phyloP scores from a whole-genome alignment of 2,329 filamentous ascomycete species.

The Beauveria varroae region DNA sequence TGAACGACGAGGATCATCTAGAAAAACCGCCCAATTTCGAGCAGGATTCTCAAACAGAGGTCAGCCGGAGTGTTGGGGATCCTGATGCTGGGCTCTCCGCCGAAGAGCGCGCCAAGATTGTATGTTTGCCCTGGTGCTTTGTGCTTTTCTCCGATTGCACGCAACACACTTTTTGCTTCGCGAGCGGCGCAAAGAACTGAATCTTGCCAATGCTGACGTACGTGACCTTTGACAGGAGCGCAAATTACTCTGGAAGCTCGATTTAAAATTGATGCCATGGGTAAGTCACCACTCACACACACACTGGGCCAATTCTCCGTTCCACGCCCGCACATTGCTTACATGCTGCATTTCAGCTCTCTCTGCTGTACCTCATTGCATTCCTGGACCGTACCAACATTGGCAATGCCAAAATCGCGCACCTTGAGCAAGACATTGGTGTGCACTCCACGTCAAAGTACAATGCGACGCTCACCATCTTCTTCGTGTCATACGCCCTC shows the following conservation, averaged over 20 bases:
- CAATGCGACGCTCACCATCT: conserved; percentile 70
- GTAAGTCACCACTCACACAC: conserved; percentile 20
- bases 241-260: conserved; percentile 54
- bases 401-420: conserved; percentile 58
- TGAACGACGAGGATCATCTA: conserved; percentile 27
- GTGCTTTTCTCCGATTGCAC: background rate
- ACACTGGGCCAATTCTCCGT: background rate
- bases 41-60: conserved; percentile 20
- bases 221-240: conserved; percentile 41
- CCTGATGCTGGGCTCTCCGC: conserved; percentile 56
- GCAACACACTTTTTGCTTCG: background rate
- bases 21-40: conserved; percentile 13
- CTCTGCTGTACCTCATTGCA: conserved; percentile 64
- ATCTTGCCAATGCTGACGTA: background rate
- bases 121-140: conserved; percentile 29
- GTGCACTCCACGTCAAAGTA: conserved; percentile 57
- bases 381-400: conserved; percentile 75
- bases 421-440: conserved; percentile 46
- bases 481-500: conserved; percentile 78
- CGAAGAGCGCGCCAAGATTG: conserved; percentile 54
- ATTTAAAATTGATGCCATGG: conserved; percentile 54
- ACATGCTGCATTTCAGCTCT: conserved; percentile 36
- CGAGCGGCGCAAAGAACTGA: background rate
- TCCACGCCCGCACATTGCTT: background rate
- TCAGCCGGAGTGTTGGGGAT: conserved; percentile 25